A percentile compares a stretch with the other conserved stretches of the same genome.
Evolutionary conservation across 2,329 filamentous ascomycete species (phyloP).

Genomic region (Exophiala mesophila): DNA sequence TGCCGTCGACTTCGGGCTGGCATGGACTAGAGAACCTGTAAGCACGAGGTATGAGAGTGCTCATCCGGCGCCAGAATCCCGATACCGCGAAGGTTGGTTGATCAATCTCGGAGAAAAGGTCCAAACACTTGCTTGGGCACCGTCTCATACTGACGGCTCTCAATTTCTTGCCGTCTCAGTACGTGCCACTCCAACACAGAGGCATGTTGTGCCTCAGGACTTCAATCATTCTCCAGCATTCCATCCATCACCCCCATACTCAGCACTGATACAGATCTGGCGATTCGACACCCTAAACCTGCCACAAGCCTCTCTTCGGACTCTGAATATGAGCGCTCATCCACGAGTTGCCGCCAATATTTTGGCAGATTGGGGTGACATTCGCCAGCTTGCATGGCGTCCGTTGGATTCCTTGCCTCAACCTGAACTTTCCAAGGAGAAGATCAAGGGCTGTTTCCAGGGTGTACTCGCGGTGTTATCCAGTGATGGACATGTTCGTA

Average conservation of each 20-base stretch:
- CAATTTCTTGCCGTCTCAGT: constrained; percentile 55
- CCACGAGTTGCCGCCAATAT: constrained; percentile 48
- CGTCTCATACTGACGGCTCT: constrained; percentile 35
- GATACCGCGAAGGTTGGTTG: constrained; percentile 46
- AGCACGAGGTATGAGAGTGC: constrained; percentile 6
- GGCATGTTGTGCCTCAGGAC: constrained; percentile 27
- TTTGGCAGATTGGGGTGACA: constrained; percentile 54
- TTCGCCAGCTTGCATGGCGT: constrained; percentile 55
- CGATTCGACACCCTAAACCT: constrained; percentile 40
- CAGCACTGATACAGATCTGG: constrained; percentile 56
- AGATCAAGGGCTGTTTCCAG: constrained; percentile 30
- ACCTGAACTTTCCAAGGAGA: constrained; percentile 29
- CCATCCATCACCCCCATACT: constrained; percentile 43
- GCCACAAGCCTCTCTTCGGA: constrained; percentile 29
- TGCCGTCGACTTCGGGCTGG: constrained; percentile 42
- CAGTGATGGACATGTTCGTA: constrained; percentile 53
- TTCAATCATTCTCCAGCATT: constrained; percentile 42
- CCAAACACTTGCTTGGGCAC: constrained; percentile 47
- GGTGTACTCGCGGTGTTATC: constrained; percentile 55
- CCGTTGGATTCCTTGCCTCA: constrained; percentile 31
- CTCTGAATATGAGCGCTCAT: constrained; percentile 39
- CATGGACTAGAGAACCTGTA: constrained; percentile 34
- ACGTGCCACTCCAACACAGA: constrained; percentile 36
- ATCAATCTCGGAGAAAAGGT: constrained; percentile 53
- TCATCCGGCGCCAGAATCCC: not conserved